Base-by-base conservation (phyloP, 2,329 filamentous ascomycete genomes). In the Teratosphaeria gauchensis region DNA sequence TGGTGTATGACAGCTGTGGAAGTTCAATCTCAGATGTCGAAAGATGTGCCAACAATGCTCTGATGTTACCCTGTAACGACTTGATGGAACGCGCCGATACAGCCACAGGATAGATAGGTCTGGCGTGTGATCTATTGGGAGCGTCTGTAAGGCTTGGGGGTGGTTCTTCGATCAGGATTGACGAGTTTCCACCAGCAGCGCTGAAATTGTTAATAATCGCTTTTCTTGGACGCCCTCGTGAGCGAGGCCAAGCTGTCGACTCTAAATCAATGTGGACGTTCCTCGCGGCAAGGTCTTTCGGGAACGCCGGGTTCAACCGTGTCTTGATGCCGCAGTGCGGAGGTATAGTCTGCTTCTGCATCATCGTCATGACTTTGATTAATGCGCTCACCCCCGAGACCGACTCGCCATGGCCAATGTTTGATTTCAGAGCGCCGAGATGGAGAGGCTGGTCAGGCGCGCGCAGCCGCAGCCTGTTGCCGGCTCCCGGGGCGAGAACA, bases 181-280 rank as follows among this genome's bases (percentile, higher is more conserved):
- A 82, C 1, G 86, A 88, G 72, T 90, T 90, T 35, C 87, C 86
- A 63, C 86, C 86, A 56, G 86, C 84, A 6, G 86, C 87, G 62
- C 82, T 83, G 68, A 88, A 89, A 73, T 87, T 88, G 75, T n/a
- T n/a, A n/a, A n/a, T n/a, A n/a, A n/a, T n/a, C n/a, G n/a, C n/a
- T n/a, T n/a, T n/a, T n/a, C n/a, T n/a, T n/a, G n/a, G n/a, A n/a
- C n/a, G n/a, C n/a, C n/a, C n/a, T n/a, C n/a, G n/a, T n/a, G n/a
- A n/a, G n/a, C n/a, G n/a, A n/a, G n/a, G n/a, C n/a, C n/a, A n/a
- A n/a, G n/a, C n/a, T n/a, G n/a, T n/a, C n/a, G n/a, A n/a, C n/a
- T n/a, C n/a, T n/a, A n/a, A n/a, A n/a, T n/a, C n/a, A n/a, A n/a
- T n/a, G n/a, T n/a, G n/a, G n/a, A n/a, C n/a, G n/a, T n/a, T n/a